phyloP scores from a whole-genome alignment of 2,329 filamentous ascomycete genomes.

The Penicillium sp. region DNA sequence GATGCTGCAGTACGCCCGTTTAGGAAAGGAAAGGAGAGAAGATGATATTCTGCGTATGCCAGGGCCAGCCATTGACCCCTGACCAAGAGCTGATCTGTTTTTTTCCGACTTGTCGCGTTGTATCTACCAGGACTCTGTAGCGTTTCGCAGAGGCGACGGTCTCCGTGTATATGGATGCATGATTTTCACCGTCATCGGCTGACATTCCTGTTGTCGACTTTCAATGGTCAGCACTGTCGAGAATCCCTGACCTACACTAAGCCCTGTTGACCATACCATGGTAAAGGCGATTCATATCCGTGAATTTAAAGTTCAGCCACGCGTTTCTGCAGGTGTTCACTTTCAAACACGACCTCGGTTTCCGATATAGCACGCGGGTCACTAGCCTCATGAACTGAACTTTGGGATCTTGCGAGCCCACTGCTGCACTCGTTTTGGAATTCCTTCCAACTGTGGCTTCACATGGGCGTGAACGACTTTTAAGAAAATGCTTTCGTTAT shows the following conservation, averaged over 20 bases:
- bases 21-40: neutral
- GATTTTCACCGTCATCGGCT: constrained; percentile 6
- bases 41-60: neutral
- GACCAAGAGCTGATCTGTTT: constrained; percentile 5
- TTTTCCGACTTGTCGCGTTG: neutral
- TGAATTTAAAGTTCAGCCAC: constrained; percentile 9
- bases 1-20: constrained; percentile 9
- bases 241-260: no score
- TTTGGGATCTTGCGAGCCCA: neutral
- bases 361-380: constrained; percentile 3
- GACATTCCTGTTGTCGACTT: neutral
- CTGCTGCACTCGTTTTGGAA: neutral
- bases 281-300: neutral
- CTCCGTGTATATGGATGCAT: constrained; percentile 3
- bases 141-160: constrained; percentile 1
- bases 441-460: neutral
- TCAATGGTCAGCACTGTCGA: constrained; percentile 6
- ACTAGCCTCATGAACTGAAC: neutral
- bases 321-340: constrained; percentile 11
- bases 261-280: no score
- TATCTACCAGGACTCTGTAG: neutral
- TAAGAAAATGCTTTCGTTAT: neutral
- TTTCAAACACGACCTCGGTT: constrained; percentile 6
- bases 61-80: neutral
- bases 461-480: neutral